A percentile compares a stretch with the other conserved stretches of the same genome.
Conservation (phyloP, 306 rosid genomes). For the peach (Prunus persica) region DNA sequence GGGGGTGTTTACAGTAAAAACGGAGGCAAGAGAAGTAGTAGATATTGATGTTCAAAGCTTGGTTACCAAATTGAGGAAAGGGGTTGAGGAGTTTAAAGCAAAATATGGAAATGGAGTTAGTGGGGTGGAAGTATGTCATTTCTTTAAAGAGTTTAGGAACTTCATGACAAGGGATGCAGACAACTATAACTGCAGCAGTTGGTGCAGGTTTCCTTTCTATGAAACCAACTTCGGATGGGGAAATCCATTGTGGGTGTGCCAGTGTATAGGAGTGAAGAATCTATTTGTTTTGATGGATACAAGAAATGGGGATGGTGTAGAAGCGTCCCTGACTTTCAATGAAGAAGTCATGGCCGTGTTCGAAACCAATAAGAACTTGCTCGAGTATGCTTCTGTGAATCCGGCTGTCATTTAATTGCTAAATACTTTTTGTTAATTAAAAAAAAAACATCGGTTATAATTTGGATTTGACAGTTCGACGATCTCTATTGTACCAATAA, state of each 20-base stretch:
- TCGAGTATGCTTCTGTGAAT: slow-evolving; percentile 9
- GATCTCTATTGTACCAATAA: too few relatives aligned
- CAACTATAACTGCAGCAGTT: background rate
- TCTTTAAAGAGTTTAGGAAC: background rate
- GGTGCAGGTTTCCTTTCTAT: background rate
- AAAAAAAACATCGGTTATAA: too few relatives aligned
- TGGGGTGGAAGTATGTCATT: background rate
- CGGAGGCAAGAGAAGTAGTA: background rate
- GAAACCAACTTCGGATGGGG: slow-evolving; percentile 1
- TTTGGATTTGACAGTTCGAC: too few relatives aligned
- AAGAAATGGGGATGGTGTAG: slow-evolving; percentile 21
- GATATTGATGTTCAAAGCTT: background rate
- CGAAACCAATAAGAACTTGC: slow-evolving; percentile 15
- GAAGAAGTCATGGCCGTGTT: slow-evolving; percentile 8
- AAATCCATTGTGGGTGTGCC: slow-evolving; percentile 21
- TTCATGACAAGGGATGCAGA: slow-evolving; percentile 31
- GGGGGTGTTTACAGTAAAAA: slow-evolving; percentile 9
- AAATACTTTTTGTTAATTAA: too few relatives aligned
- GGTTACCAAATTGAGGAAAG: background rate
- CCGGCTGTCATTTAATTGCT: slow-evolving; percentile 1
- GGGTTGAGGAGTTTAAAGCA: background rate
- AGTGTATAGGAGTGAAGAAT: background rate
- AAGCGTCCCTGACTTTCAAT: background rate
- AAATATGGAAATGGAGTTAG: background rate
- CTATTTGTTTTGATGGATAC: slow-evolving; percentile 11